A percentile compares a stretch with the other conserved stretches of the same genome.
Conservation (phyloP, 2,329 filamentous ascomycete genomes). For the Curvularia eragrostidis region DNA sequence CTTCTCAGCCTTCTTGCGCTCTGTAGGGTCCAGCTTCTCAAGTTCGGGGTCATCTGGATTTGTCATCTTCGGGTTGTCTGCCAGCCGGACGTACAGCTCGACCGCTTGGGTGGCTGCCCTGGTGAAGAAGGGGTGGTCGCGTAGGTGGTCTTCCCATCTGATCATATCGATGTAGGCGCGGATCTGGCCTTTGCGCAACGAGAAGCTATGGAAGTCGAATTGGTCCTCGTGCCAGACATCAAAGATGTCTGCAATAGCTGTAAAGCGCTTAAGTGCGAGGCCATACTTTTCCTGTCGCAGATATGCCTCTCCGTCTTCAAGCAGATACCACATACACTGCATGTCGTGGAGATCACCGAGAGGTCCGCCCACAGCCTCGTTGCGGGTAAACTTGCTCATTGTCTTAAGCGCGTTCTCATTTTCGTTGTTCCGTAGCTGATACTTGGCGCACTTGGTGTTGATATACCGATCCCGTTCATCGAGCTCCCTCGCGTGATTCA, state of each 20-base stretch:
- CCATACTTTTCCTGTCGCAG: constrained; percentile 81
- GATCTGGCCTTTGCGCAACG: constrained; percentile 94
- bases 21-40: constrained; percentile 61
- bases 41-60: constrained; percentile 68
- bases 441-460: constrained; percentile 98
- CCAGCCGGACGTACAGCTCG: constrained; percentile 77
- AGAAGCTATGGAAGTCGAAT: constrained; percentile 98
- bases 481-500: constrained; percentile 84
- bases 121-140: constrained; percentile 92
- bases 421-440: constrained; percentile 90
- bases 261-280: constrained; percentile 90
- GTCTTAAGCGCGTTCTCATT: constrained; percentile 85
- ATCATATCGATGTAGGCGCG: constrained; percentile 96
- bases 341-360: constrained; percentile 93
- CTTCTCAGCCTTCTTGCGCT: constrained; percentile 86
- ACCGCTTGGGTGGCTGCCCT: constrained; percentile 83
- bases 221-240: constrained; percentile 98
- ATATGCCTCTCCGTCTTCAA: constrained; percentile 92
- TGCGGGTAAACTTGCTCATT: constrained; percentile 92
- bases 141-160: constrained; percentile 89
- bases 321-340: constrained; percentile 98
- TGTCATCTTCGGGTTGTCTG: constrained; percentile 73
- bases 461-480: constrained; percentile 95
- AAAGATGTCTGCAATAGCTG: constrained; percentile 88
- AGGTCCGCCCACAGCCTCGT: constrained; percentile 86